Conservation (phyloP, 768 basidiomycete species). For the Lactifluus pinguis region DNA sequence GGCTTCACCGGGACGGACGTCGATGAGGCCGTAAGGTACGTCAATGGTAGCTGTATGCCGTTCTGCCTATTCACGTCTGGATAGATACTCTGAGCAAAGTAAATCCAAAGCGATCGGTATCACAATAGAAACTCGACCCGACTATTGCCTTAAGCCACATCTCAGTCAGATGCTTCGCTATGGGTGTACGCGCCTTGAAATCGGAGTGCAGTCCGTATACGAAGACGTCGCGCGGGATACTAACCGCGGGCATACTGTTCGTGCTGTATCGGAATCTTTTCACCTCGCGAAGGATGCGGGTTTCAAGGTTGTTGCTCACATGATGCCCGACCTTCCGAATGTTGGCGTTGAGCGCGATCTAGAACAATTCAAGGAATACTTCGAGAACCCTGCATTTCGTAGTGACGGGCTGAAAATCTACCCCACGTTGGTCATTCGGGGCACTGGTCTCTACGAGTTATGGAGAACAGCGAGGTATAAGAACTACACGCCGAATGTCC, state of each 20-base stretch:
- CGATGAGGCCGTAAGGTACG: slow-evolving; percentile 87
- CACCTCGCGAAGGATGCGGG: slow-evolving; percentile 98
- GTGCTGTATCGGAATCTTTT: slow-evolving; percentile 93
- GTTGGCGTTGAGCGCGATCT: slow-evolving; percentile 96
- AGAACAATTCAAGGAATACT: slow-evolving; percentile 98
- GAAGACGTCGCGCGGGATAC: slow-evolving; percentile 99
- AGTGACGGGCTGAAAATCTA: slow-evolving; percentile 98
- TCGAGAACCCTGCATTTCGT: slow-evolving; percentile 95
- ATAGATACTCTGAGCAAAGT: slow-evolving; percentile 91
- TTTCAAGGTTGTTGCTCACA: slow-evolving; percentile 99
- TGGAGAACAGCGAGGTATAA: slow-evolving; percentile 98
- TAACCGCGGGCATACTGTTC: slow-evolving; percentile 97
- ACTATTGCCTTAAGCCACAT: slow-evolving; percentile 96
- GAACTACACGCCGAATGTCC: slow-evolving; percentile 98
- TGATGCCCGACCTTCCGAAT: slow-evolving; percentile 99
- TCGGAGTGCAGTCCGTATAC: slow-evolving; percentile 98
- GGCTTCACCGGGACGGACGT: slow-evolving; percentile 90
- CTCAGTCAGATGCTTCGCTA: slow-evolving; percentile 98
- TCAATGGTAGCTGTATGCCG: neutral
- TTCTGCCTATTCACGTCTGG: neutral
- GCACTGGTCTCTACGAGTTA: slow-evolving; percentile 91
- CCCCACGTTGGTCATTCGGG: slow-evolving; percentile 95
- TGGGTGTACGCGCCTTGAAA: slow-evolving; percentile 96
- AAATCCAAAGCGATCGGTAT: slow-evolving; percentile 99
- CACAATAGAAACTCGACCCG: slow-evolving; percentile 96